Conservation (phyloP, 1,139 yeast genomes). For the Blastobotrys persicus region DNA sequence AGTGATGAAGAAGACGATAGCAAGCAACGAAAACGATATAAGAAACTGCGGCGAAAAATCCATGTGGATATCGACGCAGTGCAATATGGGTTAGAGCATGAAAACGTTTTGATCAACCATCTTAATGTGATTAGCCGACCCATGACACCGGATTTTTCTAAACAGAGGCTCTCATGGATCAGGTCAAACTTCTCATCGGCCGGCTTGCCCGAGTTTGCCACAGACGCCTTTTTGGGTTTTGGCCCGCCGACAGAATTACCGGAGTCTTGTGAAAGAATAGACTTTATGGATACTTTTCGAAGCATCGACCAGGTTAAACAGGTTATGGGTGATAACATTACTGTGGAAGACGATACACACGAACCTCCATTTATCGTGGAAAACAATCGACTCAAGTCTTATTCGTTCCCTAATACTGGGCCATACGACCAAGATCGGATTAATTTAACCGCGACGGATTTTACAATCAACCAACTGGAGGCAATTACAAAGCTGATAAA, state of each 20-base stretch:
- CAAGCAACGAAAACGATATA: slow-evolving; percentile 16
- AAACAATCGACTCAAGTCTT: background rate
- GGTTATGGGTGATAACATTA: slow-evolving; percentile 9
- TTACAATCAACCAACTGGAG: slow-evolving; percentile 26
- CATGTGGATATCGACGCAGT: slow-evolving; percentile 21
- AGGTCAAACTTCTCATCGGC: background rate
- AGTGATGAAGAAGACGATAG: slow-evolving; percentile 14
- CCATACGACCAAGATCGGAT: slow-evolving; percentile 13
- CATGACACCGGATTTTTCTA: background rate
- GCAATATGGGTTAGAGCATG: slow-evolving; percentile 13
- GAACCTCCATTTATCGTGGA: slow-evolving; percentile 15
- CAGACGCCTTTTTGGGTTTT: slow-evolving; percentile 40
- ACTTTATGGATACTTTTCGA: slow-evolving; percentile 28
- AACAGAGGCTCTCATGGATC: background rate
- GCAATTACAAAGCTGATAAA: slow-evolving; percentile 40
- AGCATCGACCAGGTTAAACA: slow-evolving; percentile 12
- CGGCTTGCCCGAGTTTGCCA: slow-evolving; percentile 40
- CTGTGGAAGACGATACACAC: slow-evolving; percentile 19
- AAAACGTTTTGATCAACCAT: slow-evolving; percentile 11
- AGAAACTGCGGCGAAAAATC: slow-evolving; percentile 15
- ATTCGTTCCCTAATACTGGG: background rate
- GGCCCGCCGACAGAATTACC: slow-evolving; percentile 29
- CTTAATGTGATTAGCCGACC: slow-evolving; percentile 24
- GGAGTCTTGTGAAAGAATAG: slow-evolving; percentile 13
- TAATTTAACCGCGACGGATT: slow-evolving; percentile 22